Conservation (phyloP, 106 monocot species). For the Dioscorea alata region DNA sequence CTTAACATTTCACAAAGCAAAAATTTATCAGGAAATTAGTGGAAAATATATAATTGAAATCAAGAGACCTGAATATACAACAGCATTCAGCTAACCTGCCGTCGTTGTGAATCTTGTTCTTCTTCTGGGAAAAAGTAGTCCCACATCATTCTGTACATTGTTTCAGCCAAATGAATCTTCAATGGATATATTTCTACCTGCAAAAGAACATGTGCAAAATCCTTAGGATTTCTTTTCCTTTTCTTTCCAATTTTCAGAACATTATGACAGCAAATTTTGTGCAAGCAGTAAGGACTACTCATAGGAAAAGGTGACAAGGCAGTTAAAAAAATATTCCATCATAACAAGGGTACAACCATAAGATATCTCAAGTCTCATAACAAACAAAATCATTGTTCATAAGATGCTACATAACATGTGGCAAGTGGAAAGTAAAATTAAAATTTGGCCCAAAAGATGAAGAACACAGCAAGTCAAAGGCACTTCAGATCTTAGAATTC, state of each 20-base stretch:
- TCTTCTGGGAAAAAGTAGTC: slow-evolving; percentile 94
- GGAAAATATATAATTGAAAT: not conserved
- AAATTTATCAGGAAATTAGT: slow-evolving; percentile 2
- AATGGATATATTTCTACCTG: slow-evolving; percentile 98
- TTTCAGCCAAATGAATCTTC: slow-evolving; percentile 93
- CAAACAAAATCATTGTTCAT: not conserved
- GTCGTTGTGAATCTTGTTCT: slow-evolving; percentile 94
- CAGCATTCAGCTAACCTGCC: slow-evolving; percentile 52
- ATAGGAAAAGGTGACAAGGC: too few relatives aligned
- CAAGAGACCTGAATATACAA: not conserved
- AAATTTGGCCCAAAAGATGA: too few relatives aligned
- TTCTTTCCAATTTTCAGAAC: too few relatives aligned
- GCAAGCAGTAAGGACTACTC: too few relatives aligned
- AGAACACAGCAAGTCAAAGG: too few relatives aligned
- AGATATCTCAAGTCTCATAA: not conserved
- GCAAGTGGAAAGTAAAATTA: too few relatives aligned
- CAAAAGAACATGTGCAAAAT: not conserved
- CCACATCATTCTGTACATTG: slow-evolving; percentile 99
- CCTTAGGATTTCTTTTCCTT: too few relatives aligned
- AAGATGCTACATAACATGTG: too few relatives aligned
- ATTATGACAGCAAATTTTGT: too few relatives aligned
- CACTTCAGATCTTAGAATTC: too few relatives aligned
- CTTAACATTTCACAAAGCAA: slow-evolving; percentile 25
- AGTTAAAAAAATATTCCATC: too few relatives aligned
- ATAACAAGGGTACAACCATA: too few relatives aligned